Conservation (phyloP, 2,329 filamentous ascomycete genomes). For the Calonectria crousiana region DNA sequence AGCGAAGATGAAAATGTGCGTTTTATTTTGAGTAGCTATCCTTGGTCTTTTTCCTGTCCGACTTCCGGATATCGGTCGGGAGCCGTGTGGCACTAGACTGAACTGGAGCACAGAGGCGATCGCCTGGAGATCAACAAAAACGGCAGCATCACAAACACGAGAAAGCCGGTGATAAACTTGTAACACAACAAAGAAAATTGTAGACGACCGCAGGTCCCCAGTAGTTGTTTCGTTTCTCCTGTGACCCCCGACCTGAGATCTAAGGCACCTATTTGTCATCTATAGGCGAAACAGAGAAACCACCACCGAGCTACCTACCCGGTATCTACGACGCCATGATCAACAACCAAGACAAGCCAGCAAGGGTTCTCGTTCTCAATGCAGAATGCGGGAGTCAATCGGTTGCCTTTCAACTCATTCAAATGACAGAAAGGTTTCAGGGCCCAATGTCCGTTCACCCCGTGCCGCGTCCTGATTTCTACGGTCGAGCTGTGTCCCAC, state of each 20-base stretch:
- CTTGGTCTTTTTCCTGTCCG: constrained; percentile 14
- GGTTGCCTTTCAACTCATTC: neutral
- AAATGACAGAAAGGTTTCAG: neutral
- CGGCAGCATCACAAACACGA: neutral
- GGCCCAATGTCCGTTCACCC: neutral
- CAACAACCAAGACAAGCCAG: neutral
- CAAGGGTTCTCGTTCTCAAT: neutral
- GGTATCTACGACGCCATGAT: neutral
- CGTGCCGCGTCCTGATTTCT: neutral
- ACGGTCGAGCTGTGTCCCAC: neutral
- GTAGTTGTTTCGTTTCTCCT: neutral
- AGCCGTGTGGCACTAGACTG: constrained; percentile 18
- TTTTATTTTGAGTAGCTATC: constrained; percentile 4
- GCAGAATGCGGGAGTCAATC: neutral
- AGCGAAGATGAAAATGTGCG: neutral
- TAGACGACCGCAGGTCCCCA: neutral
- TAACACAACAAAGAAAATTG: neutral
- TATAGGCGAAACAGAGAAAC: neutral
- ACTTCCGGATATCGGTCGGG: constrained; percentile 24
- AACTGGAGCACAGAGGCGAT: neutral
- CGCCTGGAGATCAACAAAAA: neutral
- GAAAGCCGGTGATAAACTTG: neutral
- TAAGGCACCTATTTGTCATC: neutral
- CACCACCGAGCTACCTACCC: neutral
- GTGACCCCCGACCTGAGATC: neutral